phyloP scores from a whole-genome alignment of 2,329 filamentous ascomycete species.

The Pseudogymnoascus sp. region DNA sequence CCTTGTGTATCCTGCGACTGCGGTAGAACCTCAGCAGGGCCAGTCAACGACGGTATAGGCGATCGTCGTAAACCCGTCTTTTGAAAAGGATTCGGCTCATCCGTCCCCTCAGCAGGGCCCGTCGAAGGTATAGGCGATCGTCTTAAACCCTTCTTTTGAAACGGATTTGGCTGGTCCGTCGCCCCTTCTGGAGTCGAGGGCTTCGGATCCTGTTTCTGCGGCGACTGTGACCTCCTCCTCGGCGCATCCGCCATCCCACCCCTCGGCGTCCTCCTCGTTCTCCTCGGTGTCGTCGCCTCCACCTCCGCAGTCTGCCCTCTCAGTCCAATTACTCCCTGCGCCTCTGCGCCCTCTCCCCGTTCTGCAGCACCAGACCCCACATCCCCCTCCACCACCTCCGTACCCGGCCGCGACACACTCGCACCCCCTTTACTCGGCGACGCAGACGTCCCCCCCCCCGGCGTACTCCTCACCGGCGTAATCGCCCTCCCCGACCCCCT shows the following conservation, averaged over 20 bases:
- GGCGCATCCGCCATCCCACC: background rate
- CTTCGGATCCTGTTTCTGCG: background rate
- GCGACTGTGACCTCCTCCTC: constrained; percentile 9
- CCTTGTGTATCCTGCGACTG: background rate
- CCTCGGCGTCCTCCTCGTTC: background rate
- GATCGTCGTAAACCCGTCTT: constrained; percentile 10
- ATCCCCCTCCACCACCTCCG: background rate
- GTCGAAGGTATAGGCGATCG: constrained; percentile 9
- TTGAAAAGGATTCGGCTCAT: background rate
- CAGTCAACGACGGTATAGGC: background rate
- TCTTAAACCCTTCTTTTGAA: background rate
- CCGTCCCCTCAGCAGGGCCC: background rate
- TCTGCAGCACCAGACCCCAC: background rate
- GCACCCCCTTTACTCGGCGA: constrained; percentile 22
- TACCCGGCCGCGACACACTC: background rate
- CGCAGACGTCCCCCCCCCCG: constrained; percentile 16
- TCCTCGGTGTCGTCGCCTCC: background rate
- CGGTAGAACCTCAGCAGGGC: background rate
- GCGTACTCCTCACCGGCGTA: constrained; percentile 27
- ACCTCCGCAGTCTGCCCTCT: background rate
- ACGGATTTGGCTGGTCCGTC: background rate
- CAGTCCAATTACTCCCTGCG: constrained; percentile 11
- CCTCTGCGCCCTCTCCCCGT: background rate
- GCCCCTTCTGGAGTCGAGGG: background rate
- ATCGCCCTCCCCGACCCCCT: constrained; percentile 22